Evolutionary conservation across 495 filamentous ascomycete species (phyloP).

Genomic region (Clavariopsis aquatica): DNA sequence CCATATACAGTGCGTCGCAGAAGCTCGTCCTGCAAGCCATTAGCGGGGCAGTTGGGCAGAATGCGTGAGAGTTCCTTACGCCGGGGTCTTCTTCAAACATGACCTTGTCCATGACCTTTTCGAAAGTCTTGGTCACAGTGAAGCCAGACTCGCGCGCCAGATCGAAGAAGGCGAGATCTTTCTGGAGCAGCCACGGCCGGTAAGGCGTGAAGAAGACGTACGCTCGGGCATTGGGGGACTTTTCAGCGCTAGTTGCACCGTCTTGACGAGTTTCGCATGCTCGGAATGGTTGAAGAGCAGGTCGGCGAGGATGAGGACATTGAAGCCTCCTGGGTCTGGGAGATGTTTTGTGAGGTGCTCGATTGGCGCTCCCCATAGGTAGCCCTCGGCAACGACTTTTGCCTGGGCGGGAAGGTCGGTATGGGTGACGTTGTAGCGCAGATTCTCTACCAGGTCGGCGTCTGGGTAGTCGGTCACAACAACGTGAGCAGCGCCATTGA

Average conservation of each 20-base stretch:
- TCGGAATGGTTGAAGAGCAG: slow-evolving; percentile 87
- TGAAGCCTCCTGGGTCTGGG: slow-evolving; percentile 56
- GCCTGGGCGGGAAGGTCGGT: slow-evolving; percentile 41
- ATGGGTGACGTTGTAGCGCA: slow-evolving; percentile 67
- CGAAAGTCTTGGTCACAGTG: slow-evolving; percentile 71
- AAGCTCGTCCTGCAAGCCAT: slow-evolving; percentile 13
- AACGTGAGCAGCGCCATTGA: slow-evolving; percentile 65
- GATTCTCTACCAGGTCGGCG: slow-evolving; percentile 71
- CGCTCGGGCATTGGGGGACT: slow-evolving; percentile 55
- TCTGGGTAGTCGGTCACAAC: slow-evolving; percentile 92
- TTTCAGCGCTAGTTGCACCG: slow-evolving; percentile 64
- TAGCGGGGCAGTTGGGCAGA: neutral
- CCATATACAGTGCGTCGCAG: slow-evolving; percentile 22
- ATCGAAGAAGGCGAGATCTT: slow-evolving; percentile 85
- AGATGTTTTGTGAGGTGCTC: slow-evolving; percentile 46
- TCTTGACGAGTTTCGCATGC: slow-evolving; percentile 72
- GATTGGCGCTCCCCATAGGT: slow-evolving; percentile 69
- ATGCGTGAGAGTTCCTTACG: slow-evolving; percentile 46
- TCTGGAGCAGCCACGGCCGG: slow-evolving; percentile 81
- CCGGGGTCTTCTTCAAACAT: slow-evolving; percentile 88
- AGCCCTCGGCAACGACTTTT: slow-evolving; percentile 54
- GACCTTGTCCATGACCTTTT: slow-evolving; percentile 76
- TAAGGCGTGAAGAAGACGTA: slow-evolving; percentile 93
- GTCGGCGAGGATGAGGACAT: slow-evolving; percentile 82
- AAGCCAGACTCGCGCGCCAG: slow-evolving; percentile 68